phyloP scores from a whole-genome alignment of 1,284 basidiomycete genomes.

The Puccinia triticina region DNA sequence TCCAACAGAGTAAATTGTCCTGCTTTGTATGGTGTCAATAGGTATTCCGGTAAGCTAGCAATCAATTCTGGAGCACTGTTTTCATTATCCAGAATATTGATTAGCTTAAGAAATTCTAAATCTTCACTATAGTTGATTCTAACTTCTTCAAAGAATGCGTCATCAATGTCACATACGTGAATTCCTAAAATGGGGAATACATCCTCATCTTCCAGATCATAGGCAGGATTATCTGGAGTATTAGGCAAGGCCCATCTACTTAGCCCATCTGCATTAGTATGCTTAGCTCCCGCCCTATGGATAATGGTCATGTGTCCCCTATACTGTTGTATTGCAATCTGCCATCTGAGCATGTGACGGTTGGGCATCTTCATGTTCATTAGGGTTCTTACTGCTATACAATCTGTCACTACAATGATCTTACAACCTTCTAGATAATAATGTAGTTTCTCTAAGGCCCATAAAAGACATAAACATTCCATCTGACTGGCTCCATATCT shows the following conservation, averaged over 20 bases:
- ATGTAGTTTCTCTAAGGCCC: too few relatives aligned
- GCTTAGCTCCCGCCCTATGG: not conserved
- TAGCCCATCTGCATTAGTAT: not conserved
- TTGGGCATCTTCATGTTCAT: not conserved
- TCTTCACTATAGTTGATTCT: too few relatives aligned
- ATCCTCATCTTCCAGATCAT: not conserved
- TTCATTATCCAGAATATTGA: too few relatives aligned
- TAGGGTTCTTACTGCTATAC: not conserved
- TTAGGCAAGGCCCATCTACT: not conserved
- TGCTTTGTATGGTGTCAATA: not conserved
- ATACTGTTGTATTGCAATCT: slow-evolving; percentile 2
- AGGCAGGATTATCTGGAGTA: too few relatives aligned
- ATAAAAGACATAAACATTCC: too few relatives aligned
- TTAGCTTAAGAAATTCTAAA: too few relatives aligned
- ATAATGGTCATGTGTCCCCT: not conserved
- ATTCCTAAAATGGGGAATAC: not conserved
- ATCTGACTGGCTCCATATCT: too few relatives aligned
- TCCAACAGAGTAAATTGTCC: not conserved
- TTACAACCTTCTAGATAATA: not conserved
- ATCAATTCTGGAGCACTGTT: too few relatives aligned
- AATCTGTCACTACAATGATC: not conserved
- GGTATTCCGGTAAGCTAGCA: not conserved
- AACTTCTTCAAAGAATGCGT: too few relatives aligned
- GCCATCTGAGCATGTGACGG: not conserved
- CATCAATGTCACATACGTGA: not conserved